Conservation (phyloP, 768 basidiomycete genomes). For the Mycena polygramma region DNA sequence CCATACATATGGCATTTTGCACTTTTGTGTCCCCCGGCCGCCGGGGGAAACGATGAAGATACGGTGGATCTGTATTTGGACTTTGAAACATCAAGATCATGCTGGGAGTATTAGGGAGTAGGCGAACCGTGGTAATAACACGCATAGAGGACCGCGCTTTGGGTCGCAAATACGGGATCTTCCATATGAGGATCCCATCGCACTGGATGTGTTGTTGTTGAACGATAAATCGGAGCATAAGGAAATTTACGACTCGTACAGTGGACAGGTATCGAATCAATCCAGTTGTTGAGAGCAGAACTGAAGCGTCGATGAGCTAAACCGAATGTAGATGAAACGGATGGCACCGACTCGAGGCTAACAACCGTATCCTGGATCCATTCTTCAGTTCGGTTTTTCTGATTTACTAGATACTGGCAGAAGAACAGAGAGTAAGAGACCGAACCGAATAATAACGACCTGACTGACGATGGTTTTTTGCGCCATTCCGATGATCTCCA, state of each 20-base stretch:
- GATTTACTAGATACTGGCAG: constrained; percentile 70
- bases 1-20: constrained; percentile 9
- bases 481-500: constrained; percentile 72
- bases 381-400: constrained; percentile 41
- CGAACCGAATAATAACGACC: constrained; percentile 5
- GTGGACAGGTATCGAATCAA: constrained; percentile 69
- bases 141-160: constrained; percentile 41
- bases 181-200: constrained; percentile 45
- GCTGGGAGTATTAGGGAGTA: neutral
- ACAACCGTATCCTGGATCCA: constrained; percentile 69
- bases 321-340: neutral
- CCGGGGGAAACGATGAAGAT: constrained; percentile 71
- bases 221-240: neutral
- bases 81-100: neutral
- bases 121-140: constrained; percentile 40
- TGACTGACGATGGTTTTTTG: constrained; percentile 71
- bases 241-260: constrained; percentile 46
- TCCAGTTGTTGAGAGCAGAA: constrained; percentile 76
- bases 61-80: constrained; percentile 75
- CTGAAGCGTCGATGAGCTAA: neutral
- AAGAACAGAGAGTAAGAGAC: neutral
- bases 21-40: constrained; percentile 24
- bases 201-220: constrained; percentile 45
- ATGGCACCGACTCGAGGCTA: constrained; percentile 52
- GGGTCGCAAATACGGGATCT: constrained; percentile 38